phyloP scores from a whole-genome alignment of 2,329 filamentous ascomycete genomes.

The Fusarium mundagurra region DNA sequence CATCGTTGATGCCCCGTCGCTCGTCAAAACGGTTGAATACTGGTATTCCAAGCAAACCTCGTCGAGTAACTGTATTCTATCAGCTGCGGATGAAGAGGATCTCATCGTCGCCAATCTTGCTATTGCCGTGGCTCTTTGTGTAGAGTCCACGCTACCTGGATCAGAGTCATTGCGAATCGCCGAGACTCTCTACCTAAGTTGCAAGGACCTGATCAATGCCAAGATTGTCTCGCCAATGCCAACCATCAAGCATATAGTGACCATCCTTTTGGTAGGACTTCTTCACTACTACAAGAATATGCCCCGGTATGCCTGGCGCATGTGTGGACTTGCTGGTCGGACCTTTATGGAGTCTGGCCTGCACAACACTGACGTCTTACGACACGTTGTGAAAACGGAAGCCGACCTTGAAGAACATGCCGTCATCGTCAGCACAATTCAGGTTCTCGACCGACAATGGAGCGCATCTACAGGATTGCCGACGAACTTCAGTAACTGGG shows the following conservation, averaged over 20 bases:
- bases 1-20: background rate
- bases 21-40: background rate
- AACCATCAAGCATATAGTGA: background rate
- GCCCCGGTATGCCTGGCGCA: conserved; percentile 1
- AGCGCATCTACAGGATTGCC: background rate
- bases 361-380: background rate
- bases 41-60: background rate
- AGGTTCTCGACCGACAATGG: background rate
- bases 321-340: background rate
- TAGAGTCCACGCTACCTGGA: background rate
- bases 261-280: background rate
- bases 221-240: background rate
- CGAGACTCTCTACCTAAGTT: background rate
- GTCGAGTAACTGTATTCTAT: background rate
- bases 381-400: background rate
- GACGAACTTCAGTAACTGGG: background rate
- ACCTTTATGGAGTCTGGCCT: background rate
- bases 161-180: background rate
- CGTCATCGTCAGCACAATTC: background rate
- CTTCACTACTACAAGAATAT: background rate
- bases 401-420: background rate
- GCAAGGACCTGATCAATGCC: background rate
- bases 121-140: background rate
- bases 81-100: background rate
- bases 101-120: background rate